These are phyloP conservation scores for Mucor ambiguus DNA, from an alignment of 371 early-diverging fungal genomes.

Conservation along the genomic window DNA sequence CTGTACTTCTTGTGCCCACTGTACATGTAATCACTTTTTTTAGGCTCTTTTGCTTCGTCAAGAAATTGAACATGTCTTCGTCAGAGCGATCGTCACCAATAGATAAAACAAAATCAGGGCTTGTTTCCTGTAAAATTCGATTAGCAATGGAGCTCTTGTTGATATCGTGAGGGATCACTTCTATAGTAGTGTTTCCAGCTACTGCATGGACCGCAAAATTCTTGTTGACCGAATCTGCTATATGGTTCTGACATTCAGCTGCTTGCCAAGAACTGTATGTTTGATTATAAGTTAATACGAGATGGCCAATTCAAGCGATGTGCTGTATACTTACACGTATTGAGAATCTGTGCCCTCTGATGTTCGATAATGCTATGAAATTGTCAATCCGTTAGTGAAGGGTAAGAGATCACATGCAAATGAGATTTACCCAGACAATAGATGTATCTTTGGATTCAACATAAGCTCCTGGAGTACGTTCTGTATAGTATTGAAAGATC, in stretches of 20 bases:
- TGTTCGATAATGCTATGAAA: conserved; percentile 67
- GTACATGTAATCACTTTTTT: conserved; percentile 57
- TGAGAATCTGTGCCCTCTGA: conserved; percentile 65
- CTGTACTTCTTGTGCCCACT: conserved; percentile 60
- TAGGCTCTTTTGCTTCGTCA: conserved; percentile 49
- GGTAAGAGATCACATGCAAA: background rate
- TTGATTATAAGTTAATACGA: background rate
- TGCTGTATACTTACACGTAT: conserved; percentile 49
- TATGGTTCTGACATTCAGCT: conserved; percentile 89
- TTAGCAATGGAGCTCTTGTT: conserved; percentile 67
- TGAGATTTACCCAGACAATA: conserved; percentile 69
- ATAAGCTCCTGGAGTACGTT: conserved; percentile 85
- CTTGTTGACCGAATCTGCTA: conserved; percentile 80
- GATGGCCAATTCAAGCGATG: background rate
- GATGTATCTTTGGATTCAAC: conserved; percentile 79
- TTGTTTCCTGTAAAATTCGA: conserved; percentile 58
- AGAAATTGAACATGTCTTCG: conserved; percentile 82
- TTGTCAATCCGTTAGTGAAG: too few relatives aligned
- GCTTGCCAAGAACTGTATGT: conserved; percentile 76
- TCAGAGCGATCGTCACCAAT: conserved; percentile 84
- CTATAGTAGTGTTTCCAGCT: conserved; percentile 91
- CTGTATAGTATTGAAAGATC: conserved; percentile 89
- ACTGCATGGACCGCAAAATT: conserved; percentile 89
- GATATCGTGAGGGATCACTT: conserved; percentile 76
- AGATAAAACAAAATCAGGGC: conserved; percentile 71